These are phyloP conservation scores for Globisporangium recalcitrans DNA, from an alignment of 352 stramenopile species.

Conservation along the genomic window DNA sequence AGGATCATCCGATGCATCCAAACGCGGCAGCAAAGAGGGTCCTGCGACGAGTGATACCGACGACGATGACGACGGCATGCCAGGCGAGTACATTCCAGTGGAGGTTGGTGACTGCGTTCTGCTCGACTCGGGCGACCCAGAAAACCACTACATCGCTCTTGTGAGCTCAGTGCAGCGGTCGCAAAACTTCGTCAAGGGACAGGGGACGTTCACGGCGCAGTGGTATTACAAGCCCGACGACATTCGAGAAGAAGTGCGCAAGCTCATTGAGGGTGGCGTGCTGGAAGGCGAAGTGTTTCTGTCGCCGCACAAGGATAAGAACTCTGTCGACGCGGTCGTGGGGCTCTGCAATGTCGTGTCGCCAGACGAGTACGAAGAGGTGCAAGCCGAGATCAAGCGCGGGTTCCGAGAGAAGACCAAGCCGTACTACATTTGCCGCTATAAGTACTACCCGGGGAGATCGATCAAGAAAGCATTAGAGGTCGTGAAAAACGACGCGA, in stretches of 20 bases:
- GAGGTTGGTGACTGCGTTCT: constrained; percentile 76
- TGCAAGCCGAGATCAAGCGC: constrained; percentile 62
- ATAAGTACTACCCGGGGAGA: constrained; percentile 75
- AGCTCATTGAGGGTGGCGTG: constrained; percentile 49
- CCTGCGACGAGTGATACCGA: constrained; percentile 21
- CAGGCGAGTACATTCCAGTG: constrained; percentile 55
- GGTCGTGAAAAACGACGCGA: constrained; percentile 60
- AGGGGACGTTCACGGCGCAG: constrained; percentile 65
- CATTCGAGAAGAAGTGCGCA: constrained; percentile 56
- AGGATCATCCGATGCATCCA: not conserved
- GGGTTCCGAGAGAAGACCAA: constrained; percentile 61
- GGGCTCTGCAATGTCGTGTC: constrained; percentile 74
- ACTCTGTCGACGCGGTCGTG: constrained; percentile 74
- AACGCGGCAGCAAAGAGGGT: not conserved
- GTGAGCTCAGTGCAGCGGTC: constrained; percentile 70
- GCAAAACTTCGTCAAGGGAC: constrained; percentile 33
- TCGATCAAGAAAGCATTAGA: constrained; percentile 63
- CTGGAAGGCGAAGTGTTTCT: constrained; percentile 74
- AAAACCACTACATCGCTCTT: constrained; percentile 68
- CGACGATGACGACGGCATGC: constrained; percentile 44
- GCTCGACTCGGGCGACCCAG: constrained; percentile 60
- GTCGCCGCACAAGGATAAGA: constrained; percentile 81
- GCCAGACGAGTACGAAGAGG: constrained; percentile 65
- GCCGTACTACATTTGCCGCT: constrained; percentile 72
- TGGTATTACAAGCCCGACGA: constrained; percentile 86